Conservation (phyloP, 805 yeast genomes). For the Candida argentea region DNA sequence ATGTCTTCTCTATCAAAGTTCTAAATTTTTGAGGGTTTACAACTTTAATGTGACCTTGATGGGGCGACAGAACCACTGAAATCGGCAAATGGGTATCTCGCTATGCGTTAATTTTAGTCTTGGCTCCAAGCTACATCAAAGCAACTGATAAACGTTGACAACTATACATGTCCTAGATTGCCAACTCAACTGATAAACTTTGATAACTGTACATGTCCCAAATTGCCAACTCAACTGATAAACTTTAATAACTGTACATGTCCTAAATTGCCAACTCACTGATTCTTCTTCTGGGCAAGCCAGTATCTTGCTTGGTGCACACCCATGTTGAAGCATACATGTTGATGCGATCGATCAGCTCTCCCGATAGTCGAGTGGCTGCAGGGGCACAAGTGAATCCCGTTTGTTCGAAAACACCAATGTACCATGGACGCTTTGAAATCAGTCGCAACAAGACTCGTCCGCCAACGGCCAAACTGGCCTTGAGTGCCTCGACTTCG, state of each 20-base stretch:
- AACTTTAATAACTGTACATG: not conserved
- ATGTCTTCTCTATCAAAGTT: too few species aligned
- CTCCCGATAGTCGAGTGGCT: conserved; percentile 53
- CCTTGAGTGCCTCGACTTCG: conserved; percentile 55
- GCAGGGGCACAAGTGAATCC: conserved; percentile 67
- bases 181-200: conserved; percentile 1
- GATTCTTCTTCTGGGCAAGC: conserved; percentile 28
- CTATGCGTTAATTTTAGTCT: too few species aligned
- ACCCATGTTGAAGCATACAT: conserved; percentile 90
- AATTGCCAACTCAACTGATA: conserved; percentile 21
- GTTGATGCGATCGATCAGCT: conserved; percentile 67
- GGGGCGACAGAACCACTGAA: too few species aligned
- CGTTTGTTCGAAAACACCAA: conserved; percentile 49
- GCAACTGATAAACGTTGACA: not conserved
- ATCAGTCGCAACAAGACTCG: conserved; percentile 73
- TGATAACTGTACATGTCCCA: not conserved
- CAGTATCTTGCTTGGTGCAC: conserved; percentile 41
- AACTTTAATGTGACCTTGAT: too few species aligned
- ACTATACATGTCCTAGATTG: not conserved
- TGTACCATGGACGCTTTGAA: conserved; percentile 68
- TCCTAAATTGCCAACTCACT: conserved; percentile 33
- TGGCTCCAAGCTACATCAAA: too few species aligned
- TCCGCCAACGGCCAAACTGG: conserved; percentile 57
- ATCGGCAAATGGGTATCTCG: too few species aligned
- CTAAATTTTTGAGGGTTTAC: too few species aligned